phyloP scores from a whole-genome alignment of 1,284 basidiomycete species.

The Ustilago shanxiensis region DNA sequence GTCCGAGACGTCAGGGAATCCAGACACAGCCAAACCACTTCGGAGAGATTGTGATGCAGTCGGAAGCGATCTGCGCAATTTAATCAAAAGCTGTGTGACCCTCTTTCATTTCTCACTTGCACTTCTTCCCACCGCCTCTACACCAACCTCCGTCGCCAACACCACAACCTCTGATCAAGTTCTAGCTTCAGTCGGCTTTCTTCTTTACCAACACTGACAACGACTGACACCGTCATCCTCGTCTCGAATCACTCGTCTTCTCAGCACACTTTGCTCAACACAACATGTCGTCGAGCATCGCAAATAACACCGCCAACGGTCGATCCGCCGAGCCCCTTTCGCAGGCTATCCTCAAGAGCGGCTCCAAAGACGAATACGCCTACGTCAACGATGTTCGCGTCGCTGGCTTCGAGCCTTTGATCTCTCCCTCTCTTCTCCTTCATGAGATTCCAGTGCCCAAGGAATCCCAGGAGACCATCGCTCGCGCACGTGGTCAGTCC shows the following conservation, averaged over 20 bases:
- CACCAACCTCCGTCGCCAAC: not conserved
- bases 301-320: conserved; percentile 51
- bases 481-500: conserved; percentile 57
- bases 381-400: conserved; percentile 66
- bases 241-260: not conserved
- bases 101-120: not conserved
- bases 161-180: not conserved
- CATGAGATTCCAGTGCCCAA: conserved; percentile 66
- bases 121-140: not conserved
- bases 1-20: not conserved
- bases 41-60: not conserved
- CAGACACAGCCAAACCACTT: not conserved
- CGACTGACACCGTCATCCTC: not conserved
- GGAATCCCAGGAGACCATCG: conserved; percentile 59
- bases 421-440: conserved; percentile 63
- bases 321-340: conserved; percentile 46
- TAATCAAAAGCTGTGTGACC: not conserved
- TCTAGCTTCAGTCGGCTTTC: not conserved
- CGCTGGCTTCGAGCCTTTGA: conserved; percentile 67
- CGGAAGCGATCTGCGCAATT: not conserved
- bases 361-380: conserved; percentile 42
- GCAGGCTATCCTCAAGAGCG: conserved; percentile 27
- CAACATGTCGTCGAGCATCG: conserved; percentile 44
- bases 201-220: too few species aligned
- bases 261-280: not conserved